Percentiles rank a stretch among this genome's conserved stretches.
phyloP scores from a whole-genome alignment of 1,284 basidiomycete species.

The Violaceomyces palustris region DNA sequence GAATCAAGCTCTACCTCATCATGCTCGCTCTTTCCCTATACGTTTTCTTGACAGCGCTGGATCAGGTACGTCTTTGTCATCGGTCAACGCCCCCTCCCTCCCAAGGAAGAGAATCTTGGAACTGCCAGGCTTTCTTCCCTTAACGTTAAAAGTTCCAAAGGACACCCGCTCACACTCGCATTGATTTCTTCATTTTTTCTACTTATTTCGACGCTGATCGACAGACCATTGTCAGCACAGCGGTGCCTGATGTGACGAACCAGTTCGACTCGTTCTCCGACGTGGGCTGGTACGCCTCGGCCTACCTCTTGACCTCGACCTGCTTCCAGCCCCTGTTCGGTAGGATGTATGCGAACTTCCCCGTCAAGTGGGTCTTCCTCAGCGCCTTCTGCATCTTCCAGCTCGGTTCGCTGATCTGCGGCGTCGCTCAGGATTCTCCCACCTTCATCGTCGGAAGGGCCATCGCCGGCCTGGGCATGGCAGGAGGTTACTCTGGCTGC shows the following conservation, averaged over 20 bases:
- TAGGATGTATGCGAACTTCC: slow-evolving; percentile 29
- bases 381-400: slow-evolving; percentile 27
- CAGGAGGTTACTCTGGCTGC: slow-evolving; percentile 33
- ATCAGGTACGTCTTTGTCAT: too few relatives aligned
- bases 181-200: slow-evolving; percentile 5
- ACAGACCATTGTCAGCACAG: slow-evolving; percentile 44
- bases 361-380: slow-evolving; percentile 33
- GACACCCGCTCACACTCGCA: too few relatives aligned
- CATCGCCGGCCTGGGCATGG: slow-evolving; percentile 33
- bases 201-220: slow-evolving; percentile 9
- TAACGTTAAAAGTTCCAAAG: too few relatives aligned
- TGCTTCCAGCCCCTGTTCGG: slow-evolving; percentile 42
- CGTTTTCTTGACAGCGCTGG: slow-evolving; percentile 10
- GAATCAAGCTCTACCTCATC: slow-evolving; percentile 12
- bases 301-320: slow-evolving; percentile 38
- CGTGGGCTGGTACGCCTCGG: slow-evolving; percentile 40
- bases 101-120: too few relatives aligned
- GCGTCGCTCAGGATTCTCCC: slow-evolving; percentile 19
- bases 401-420: slow-evolving; percentile 40
- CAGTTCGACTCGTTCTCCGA: slow-evolving; percentile 28
- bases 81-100: too few relatives aligned
- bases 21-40: neutral
- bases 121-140: too few relatives aligned
- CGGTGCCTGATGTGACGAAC: slow-evolving; percentile 32
- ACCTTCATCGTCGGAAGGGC: slow-evolving; percentile 44